Evolutionary conservation across 2,329 filamentous ascomycete genomes (phyloP).

Genomic region (Furcasterigmium sp.): DNA sequence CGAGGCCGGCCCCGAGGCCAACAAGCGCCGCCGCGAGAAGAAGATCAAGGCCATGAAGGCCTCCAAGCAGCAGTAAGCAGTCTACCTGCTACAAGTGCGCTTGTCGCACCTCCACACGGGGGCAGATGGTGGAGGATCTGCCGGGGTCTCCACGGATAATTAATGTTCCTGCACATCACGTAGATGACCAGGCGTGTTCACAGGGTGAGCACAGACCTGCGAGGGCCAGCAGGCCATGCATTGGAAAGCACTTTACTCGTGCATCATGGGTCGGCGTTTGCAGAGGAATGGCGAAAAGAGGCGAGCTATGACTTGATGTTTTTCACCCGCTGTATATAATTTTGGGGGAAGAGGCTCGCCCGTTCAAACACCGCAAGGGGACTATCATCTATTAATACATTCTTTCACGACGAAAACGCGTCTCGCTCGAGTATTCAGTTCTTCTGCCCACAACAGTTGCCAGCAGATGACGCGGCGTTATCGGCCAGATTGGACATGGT

Average conservation of each 20-base stretch:
- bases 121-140: background rate
- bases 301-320: slow-evolving; percentile 5
- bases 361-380: slow-evolving; percentile 7
- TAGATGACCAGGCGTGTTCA: background rate
- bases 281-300: slow-evolving; percentile 8
- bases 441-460: slow-evolving; percentile 51
- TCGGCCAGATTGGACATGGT: slow-evolving; percentile 39
- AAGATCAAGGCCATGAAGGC: slow-evolving; percentile 61
- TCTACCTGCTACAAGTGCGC: no score
- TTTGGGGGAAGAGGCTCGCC: slow-evolving; percentile 5
- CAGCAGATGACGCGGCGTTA: slow-evolving; percentile 36
- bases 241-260: no score
- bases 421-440: no score
- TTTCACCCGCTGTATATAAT: slow-evolving; percentile 8
- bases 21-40: slow-evolving; percentile 75
- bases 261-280: slow-evolving; percentile 13
- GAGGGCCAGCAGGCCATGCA: no score
- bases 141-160: background rate
- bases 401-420: slow-evolving; percentile 10
- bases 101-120: no score
- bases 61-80: slow-evolving; percentile 63
- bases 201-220: background rate
- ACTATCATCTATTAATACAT: slow-evolving; percentile 8
- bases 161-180: no score
- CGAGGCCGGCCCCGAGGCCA: slow-evolving; percentile 82